Conservation (phyloP, 306 rosid genomes). For the Pueraria montana region DNA sequence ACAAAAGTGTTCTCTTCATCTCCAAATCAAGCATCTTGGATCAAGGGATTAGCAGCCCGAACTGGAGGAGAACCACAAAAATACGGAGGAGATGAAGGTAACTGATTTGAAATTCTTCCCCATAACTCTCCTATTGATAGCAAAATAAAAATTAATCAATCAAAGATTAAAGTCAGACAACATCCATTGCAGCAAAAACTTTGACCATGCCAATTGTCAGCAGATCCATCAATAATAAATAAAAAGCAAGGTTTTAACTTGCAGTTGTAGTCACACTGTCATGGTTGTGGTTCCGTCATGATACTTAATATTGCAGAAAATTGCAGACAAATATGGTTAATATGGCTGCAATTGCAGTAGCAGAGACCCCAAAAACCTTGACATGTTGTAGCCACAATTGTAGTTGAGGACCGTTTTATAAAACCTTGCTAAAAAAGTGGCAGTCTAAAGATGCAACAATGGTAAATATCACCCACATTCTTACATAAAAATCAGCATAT, state of each 20-base stretch:
- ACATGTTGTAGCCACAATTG: neutral
- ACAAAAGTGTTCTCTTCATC: constrained; percentile 62
- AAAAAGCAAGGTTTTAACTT: neutral
- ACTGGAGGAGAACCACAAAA: constrained; percentile 85
- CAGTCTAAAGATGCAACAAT: neutral
- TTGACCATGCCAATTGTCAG: neutral
- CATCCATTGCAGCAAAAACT: neutral
- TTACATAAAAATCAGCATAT: constrained; percentile 42
- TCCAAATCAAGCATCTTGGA: constrained; percentile 77
- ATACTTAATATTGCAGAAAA: neutral
- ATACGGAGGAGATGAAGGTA: constrained; percentile 79
- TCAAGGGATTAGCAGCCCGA: constrained; percentile 77
- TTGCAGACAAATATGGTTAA: neutral
- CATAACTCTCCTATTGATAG: constrained; percentile 62
- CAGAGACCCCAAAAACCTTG: neutral
- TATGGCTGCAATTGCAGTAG: neutral
- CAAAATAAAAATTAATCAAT: constrained; percentile 21
- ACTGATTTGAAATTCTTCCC: constrained; percentile 58
- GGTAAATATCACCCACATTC: neutral
- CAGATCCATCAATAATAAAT: neutral
- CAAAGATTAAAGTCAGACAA: neutral
- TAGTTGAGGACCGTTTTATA: neutral
- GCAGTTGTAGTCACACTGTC: neutral
- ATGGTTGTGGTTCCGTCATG: neutral
- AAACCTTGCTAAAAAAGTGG: neutral